Evolutionary conservation across 306 rosid genomes (phyloP).

Genomic region (Vigna mungo): DNA sequence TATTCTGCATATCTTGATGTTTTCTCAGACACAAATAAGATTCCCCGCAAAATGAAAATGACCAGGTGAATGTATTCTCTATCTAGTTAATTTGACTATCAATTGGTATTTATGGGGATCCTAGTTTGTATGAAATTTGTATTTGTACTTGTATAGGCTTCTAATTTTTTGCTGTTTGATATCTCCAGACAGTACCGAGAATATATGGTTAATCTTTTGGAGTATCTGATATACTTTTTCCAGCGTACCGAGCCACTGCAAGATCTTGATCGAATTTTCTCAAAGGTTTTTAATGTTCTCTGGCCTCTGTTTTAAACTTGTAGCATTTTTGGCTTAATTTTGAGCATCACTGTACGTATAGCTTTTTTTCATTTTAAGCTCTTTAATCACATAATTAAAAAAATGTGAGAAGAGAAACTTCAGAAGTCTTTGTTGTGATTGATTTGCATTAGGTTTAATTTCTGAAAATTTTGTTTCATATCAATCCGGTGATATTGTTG

Average conservation of each 20-base stretch:
- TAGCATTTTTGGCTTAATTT: constrained; percentile 25
- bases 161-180: constrained; percentile 32
- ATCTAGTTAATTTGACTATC: background rate
- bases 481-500: constrained; percentile 15
- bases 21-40: constrained; percentile 75
- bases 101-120: background rate
- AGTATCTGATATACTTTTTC: constrained; percentile 76
- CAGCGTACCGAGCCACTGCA: constrained; percentile 97
- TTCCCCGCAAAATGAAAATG: constrained; percentile 72
- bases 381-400: background rate
- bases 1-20: constrained; percentile 86
- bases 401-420: constrained; percentile 9
- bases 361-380: background rate
- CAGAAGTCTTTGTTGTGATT: background rate
- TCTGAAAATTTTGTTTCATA: background rate
- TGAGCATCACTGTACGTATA: constrained; percentile 12
- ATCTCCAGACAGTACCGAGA: constrained; percentile 81
- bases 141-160: background rate
- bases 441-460: constrained; percentile 18
- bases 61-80: constrained; percentile 56
- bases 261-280: constrained; percentile 88
- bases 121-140: background rate
- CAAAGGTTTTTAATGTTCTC: constrained; percentile 61
- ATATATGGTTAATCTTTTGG: constrained; percentile 74
- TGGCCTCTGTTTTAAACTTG: constrained; percentile 15